Percentiles rank a stretch among this genome's conserved stretches.
Conservation (phyloP, 768 basidiomycete genomes). For the Leccinum incarnatum region DNA sequence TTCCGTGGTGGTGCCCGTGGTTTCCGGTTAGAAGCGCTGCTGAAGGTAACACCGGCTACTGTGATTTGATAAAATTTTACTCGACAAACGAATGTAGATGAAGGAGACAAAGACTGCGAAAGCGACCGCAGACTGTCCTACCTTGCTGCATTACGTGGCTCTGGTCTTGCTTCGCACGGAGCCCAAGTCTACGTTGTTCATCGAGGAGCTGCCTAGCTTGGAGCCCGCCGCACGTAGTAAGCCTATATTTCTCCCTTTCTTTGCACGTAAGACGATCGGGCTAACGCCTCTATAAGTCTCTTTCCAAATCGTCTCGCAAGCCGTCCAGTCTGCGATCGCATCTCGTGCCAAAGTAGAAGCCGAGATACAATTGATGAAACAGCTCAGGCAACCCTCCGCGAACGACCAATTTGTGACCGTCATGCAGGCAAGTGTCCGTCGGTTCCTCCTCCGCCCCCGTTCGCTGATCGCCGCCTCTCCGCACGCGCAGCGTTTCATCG, state of each 20-base stretch:
- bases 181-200: slow-evolving; percentile 62
- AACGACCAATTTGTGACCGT: slow-evolving; percentile 64
- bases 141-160: slow-evolving; percentile 89
- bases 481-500: slow-evolving; percentile 25
- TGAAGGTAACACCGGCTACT: slow-evolving; percentile 55
- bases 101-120: slow-evolving; percentile 80
- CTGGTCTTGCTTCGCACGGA: slow-evolving; percentile 67
- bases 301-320: slow-evolving; percentile 58
- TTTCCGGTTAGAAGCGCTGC: slow-evolving; percentile 72
- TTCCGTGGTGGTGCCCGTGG: no score
- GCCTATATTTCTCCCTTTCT: not conserved
- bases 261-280: not conserved
- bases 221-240: slow-evolving; percentile 81
- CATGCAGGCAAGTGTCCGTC: slow-evolving; percentile 55
- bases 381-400: slow-evolving; percentile 26
- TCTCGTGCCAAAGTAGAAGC: slow-evolving; percentile 56
- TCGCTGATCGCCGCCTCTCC: not conserved
- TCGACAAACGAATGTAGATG: slow-evolving; percentile 45
- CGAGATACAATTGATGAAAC: slow-evolving; percentile 50
- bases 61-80: not conserved
- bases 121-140: slow-evolving; percentile 70
- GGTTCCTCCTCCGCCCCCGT: not conserved
- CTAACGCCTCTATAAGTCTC: slow-evolving; percentile 53
- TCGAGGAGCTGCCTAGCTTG: slow-evolving; percentile 76
- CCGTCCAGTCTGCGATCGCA: slow-evolving; percentile 52